Conservation (phyloP, 352 stramenopile species). For the Globisporangium cederbergense region DNA sequence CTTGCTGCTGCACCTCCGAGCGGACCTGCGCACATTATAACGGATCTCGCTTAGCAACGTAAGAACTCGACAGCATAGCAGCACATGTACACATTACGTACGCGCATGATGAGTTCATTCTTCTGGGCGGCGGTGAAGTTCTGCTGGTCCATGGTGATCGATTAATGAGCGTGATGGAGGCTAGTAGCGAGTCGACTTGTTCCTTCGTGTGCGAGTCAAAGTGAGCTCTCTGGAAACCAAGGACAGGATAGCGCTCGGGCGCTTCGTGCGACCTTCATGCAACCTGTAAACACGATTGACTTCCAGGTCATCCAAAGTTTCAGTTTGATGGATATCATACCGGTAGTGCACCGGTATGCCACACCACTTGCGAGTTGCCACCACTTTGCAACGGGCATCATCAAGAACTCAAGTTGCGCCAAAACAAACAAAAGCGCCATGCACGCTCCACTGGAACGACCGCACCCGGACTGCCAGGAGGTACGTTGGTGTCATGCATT, state of each 20-base stretch:
- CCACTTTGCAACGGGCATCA: slow-evolving; percentile 10
- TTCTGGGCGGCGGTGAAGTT: slow-evolving; percentile 83
- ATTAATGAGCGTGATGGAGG: neutral
- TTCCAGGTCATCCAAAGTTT: neutral
- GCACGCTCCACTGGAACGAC: slow-evolving; percentile 77
- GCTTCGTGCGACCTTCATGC: slow-evolving; percentile 8
- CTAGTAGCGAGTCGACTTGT: slow-evolving; percentile 2
- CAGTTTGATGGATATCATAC: slow-evolving; percentile 3
- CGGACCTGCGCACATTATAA: slow-evolving; percentile 40
- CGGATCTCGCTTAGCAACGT: neutral
- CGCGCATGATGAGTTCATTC: slow-evolving; percentile 79
- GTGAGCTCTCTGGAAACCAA: neutral
- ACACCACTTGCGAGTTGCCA: neutral
- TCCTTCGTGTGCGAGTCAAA: slow-evolving; percentile 15
- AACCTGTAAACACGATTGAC: slow-evolving; percentile 18
- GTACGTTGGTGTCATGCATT: slow-evolving; percentile 28
- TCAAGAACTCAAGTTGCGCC: neutral
- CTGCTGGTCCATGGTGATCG: slow-evolving; percentile 53
- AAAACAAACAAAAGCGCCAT: slow-evolving; percentile 27
- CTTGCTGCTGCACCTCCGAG: slow-evolving; percentile 80
- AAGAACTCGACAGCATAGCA: neutral
- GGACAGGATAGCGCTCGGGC: slow-evolving; percentile 1
- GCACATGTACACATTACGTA: slow-evolving; percentile 23
- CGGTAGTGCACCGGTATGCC: neutral
- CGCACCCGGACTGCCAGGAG: slow-evolving; percentile 76